phyloP scores from a whole-genome alignment of 2,329 filamentous ascomycete genomes.

The Aspergillus vadensis region DNA sequence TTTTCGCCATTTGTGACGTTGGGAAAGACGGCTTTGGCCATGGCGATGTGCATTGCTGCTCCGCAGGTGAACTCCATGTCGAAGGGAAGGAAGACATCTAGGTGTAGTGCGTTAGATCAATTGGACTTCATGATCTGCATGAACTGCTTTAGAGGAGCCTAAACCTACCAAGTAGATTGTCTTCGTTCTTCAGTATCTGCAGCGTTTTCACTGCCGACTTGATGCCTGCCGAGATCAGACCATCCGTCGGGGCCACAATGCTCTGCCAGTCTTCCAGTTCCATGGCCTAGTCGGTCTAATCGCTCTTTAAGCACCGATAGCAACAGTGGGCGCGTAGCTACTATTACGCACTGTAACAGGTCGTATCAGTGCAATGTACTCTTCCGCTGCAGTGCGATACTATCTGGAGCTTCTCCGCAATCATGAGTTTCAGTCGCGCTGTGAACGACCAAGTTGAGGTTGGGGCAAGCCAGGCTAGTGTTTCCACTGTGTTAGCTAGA shows the following conservation, averaged over 20 bases:
- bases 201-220: slow-evolving; percentile 47
- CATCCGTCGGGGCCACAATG: slow-evolving; percentile 37
- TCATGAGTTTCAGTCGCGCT: slow-evolving; percentile 26
- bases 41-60: slow-evolving; percentile 41
- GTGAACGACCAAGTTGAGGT: slow-evolving; percentile 30
- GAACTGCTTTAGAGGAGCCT: neutral
- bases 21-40: slow-evolving; percentile 43
- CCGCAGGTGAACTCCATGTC: slow-evolving; percentile 42
- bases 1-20: slow-evolving; percentile 26
- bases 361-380: too few relatives aligned
- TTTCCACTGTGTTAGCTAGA: neutral
- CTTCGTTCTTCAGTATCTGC: slow-evolving; percentile 41
- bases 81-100: slow-evolving; percentile 42
- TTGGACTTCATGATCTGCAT: neutral
- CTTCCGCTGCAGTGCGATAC: too few relatives aligned
- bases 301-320: slow-evolving; percentile 44
- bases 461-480: slow-evolving; percentile 26
- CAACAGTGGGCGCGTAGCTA: slow-evolving; percentile 44
- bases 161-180: slow-evolving; percentile 39
- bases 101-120: neutral
- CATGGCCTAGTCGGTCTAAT: slow-evolving; percentile 30
- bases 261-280: slow-evolving; percentile 35
- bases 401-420: slow-evolving; percentile 16
- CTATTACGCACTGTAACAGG: slow-evolving; percentile 36
- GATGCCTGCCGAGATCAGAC: slow-evolving; percentile 44